Evolutionary conservation across 2,329 filamentous ascomycete species (phyloP).

Genomic region (Venturia asperata): DNA sequence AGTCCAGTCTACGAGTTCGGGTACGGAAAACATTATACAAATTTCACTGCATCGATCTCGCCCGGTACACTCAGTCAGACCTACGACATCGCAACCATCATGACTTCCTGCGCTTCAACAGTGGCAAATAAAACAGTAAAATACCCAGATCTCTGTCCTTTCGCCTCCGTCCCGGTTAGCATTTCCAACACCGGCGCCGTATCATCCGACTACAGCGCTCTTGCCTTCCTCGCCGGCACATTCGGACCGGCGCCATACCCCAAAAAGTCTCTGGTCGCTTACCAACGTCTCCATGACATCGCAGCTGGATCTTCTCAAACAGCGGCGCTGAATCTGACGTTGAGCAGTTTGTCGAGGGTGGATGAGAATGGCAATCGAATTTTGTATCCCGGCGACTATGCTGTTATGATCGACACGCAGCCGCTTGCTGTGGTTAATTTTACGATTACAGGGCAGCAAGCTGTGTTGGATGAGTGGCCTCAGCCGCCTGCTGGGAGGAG

Average conservation of each 20-base stretch:
- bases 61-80: neutral
- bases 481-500: constrained; percentile 25
- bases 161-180: constrained; percentile 36
- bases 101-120: constrained; percentile 30
- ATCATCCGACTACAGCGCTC: constrained; percentile 47
- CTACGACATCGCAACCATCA: constrained; percentile 25
- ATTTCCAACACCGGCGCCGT: constrained; percentile 44
- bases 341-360: constrained; percentile 45
- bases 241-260: constrained; percentile 47
- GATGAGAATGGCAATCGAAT: constrained; percentile 46
- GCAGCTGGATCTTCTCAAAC: constrained; percentile 28
- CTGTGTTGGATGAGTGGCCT: constrained; percentile 28
- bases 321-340: constrained; percentile 37
- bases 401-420: constrained; percentile 41
- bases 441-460: constrained; percentile 25
- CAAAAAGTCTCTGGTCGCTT: constrained; percentile 47
- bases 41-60: constrained; percentile 16
- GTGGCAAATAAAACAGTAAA: constrained; percentile 24
- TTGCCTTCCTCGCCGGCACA: constrained; percentile 44
- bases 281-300: constrained; percentile 40
- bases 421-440: constrained; percentile 22
- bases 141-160: constrained; percentile 39
- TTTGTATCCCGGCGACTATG: constrained; percentile 49
- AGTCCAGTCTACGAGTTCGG: constrained; percentile 49
- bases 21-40: constrained; percentile 25